Base-by-base conservation (phyloP, 805 yeast genomes). In the Saturnispora bothae region DNA sequence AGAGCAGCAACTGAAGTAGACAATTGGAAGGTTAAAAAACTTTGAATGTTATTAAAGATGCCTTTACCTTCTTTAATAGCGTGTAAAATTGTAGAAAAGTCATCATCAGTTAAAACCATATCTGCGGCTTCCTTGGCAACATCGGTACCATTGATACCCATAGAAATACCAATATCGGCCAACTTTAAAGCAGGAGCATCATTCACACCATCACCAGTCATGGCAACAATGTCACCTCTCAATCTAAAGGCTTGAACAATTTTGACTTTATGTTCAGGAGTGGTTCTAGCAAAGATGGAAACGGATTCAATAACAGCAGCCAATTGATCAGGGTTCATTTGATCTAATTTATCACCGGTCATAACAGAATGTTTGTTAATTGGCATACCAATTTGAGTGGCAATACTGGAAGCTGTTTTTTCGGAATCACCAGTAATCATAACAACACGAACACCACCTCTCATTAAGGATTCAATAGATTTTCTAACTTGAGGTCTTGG, bases 171-270 rank as follows among this genome's bases (percentile, higher is more conserved):
- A 49, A 88, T 88, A 61, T 88, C 96, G 3, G 97, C 96, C 49
- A 88, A 68, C 56, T 89, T 88, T 50, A 89, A 69, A 4, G 97
- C 96, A n/a, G 97, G 97, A 0, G 97, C 97, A 66, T 88, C 97
- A 58, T 88, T 88, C 12, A 89, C 96, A 62, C 97, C 97, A 61
- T 88, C 97, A 49, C 98, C 98, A n/a, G 97, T 88, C 96, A 89
- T 88, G 18, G 96, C 98, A 37, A 89, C 97, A 45, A 89, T 78
- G 57, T 89, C 95, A 36, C 96, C 96, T 55, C 94, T 73, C 56
- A 74, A 72, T 57, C 88, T 94, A 46, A 88, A 67, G 0, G 96
- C 96, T 52, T 82, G 76, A 25, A 88, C 95, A 59, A 88, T 88
- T 43, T 82, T 71, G 44, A 88, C 79, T 56, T 88, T 88, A 60